Percentiles rank a stretch among this genome's conserved stretches.
Conservation (phyloP, 75 land plant species). For the Gnetum montanum region DNA sequence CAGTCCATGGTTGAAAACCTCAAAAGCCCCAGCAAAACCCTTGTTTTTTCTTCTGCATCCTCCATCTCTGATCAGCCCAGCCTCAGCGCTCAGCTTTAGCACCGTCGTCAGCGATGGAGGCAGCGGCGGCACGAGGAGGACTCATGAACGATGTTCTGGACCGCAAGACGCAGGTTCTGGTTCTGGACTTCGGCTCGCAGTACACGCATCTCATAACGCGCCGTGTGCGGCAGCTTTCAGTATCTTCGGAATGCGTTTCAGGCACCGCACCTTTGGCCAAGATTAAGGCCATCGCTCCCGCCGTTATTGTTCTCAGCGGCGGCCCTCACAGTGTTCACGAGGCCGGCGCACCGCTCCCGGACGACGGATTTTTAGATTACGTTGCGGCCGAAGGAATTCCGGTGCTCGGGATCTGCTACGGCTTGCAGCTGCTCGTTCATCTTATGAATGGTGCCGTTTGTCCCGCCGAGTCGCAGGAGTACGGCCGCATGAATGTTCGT, state of each 20-base stretch:
- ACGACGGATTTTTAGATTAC: conserved; percentile 70
- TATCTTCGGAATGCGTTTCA: conserved; percentile 72
- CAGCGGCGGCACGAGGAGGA: no score
- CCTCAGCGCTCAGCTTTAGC: no score
- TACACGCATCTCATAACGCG: conserved; percentile 96
- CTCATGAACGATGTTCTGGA: no score
- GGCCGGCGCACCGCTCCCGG: conserved; percentile 51
- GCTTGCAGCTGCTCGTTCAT: conserved; percentile 82
- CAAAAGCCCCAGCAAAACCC: no score
- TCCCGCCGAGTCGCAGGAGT: conserved; percentile 76
- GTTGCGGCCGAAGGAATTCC: conserved; percentile 32
- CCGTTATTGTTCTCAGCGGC: conserved; percentile 79
- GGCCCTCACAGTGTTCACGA: conserved; percentile 92
- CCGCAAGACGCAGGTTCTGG: no score
- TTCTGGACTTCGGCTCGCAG: conserved; percentile 90
- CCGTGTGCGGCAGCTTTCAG: conserved; percentile 53
- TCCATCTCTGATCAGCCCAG: no score
- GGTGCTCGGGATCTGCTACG: conserved; percentile 84
- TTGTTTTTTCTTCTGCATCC: no score
- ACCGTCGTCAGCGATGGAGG: no score
- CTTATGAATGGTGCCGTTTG: conserved; percentile 70
- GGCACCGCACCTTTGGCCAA: conserved; percentile 51
- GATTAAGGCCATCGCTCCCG: conserved; percentile 41
- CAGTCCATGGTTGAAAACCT: no score
- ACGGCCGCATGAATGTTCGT: conserved; percentile 79